Evolutionary conservation across 2,329 filamentous ascomycete species (phyloP).

Genomic region (Aspergillus sp.): DNA sequence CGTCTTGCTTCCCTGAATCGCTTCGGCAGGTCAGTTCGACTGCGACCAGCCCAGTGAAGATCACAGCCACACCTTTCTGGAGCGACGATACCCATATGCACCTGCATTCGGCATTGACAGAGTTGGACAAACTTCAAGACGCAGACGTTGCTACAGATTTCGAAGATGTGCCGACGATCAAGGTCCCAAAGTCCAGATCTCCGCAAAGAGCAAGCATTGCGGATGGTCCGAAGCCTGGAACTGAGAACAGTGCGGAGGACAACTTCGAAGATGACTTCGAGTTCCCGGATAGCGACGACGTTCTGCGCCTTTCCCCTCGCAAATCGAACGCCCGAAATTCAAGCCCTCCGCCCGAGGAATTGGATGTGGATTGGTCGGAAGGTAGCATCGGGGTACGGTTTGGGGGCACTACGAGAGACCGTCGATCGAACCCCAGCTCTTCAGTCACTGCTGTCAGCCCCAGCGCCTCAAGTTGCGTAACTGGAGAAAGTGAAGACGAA

Average conservation of each 20-base stretch:
- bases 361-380: constrained; percentile 83
- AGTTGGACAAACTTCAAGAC: constrained; percentile 64
- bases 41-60: constrained; percentile 38
- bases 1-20: constrained; percentile 63
- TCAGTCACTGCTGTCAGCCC: constrained; percentile 87
- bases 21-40: constrained; percentile 63
- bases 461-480: constrained; percentile 87
- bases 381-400: constrained; percentile 88
- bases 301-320: constrained; percentile 59
- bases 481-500: constrained; percentile 89
- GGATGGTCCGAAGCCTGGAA: constrained; percentile 52
- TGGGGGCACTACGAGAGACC: constrained; percentile 78
- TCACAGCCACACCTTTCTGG: constrained; percentile 25
- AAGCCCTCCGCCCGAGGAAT: constrained; percentile 65
- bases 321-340: constrained; percentile 63
- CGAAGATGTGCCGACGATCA: constrained; percentile 65
- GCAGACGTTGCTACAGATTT: constrained; percentile 60
- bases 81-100: constrained; percentile 45
- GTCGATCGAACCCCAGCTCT: constrained; percentile 77
- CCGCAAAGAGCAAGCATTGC: constrained; percentile 50
- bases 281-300: constrained; percentile 63
- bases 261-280: constrained; percentile 73
- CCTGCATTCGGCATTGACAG: constrained; percentile 53
- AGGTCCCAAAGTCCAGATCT: constrained; percentile 58
- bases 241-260: constrained; percentile 50